Conservation (phyloP, 2,329 filamentous ascomycete species). For the Harringtonia lauricola region DNA sequence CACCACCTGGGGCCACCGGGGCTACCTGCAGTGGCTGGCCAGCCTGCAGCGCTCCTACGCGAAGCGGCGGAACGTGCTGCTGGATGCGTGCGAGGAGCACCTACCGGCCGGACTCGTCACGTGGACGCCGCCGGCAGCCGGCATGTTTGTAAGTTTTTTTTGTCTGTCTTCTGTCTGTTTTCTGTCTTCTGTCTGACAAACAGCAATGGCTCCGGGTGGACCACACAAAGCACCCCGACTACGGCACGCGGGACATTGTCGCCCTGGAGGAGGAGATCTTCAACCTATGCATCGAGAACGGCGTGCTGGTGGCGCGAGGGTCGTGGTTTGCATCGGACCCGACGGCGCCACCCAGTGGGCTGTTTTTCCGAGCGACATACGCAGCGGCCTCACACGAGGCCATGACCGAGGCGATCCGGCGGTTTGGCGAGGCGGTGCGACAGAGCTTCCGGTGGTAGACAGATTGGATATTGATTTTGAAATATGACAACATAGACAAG, state of each 20-base stretch:
- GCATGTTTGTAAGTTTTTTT: slow-evolving; percentile 75
- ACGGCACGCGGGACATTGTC: slow-evolving; percentile 38
- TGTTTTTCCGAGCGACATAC: slow-evolving; percentile 88
- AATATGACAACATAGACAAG: no score
- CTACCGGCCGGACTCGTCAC: slow-evolving; percentile 63
- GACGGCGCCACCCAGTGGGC: slow-evolving; percentile 45
- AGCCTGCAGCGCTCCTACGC: slow-evolving; percentile 75
- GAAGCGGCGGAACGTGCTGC: slow-evolving; percentile 60
- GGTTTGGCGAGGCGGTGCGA: slow-evolving; percentile 66
- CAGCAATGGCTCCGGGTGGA: slow-evolving; percentile 66
- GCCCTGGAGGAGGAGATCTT: slow-evolving; percentile 84
- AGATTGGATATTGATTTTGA: neutral
- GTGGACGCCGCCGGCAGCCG: slow-evolving; percentile 72
- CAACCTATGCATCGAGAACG: slow-evolving; percentile 59
- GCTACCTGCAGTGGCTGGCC: slow-evolving; percentile 84
- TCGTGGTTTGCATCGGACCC: slow-evolving; percentile 87
- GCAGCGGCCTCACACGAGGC: slow-evolving; percentile 64
- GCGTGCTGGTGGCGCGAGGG: slow-evolving; percentile 72
- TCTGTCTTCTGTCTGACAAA: neutral
- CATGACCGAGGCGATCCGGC: slow-evolving; percentile 60
- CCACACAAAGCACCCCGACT: slow-evolving; percentile 53
- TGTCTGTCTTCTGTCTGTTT: neutral
- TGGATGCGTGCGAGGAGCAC: slow-evolving; percentile 68
- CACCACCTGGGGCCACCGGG: slow-evolving; percentile 74
- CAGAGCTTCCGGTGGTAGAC: slow-evolving; percentile 33